These are phyloP conservation scores for Elaeis oleifera DNA, from an alignment of 202 grass and related monocot genomes.

Conservation along the genomic window DNA sequence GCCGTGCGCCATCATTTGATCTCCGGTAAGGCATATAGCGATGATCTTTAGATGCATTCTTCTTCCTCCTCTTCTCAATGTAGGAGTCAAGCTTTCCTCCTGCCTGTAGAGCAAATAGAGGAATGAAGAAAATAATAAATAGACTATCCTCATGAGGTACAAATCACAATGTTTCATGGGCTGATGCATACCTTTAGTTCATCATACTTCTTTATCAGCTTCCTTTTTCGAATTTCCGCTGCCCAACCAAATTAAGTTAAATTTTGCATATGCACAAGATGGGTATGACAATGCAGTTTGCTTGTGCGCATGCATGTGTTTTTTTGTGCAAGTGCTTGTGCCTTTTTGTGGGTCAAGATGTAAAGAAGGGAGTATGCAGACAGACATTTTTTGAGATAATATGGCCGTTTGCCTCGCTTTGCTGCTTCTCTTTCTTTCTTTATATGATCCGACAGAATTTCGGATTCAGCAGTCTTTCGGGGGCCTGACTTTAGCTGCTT, in stretches of 20 bases:
- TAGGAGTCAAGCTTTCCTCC: slow-evolving; percentile 71
- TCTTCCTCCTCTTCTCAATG: slow-evolving; percentile 72
- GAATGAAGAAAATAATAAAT: not conserved
- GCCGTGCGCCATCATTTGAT: slow-evolving; percentile 23
- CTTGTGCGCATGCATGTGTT: no score
- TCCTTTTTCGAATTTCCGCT: slow-evolving; percentile 84
- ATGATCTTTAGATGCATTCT: slow-evolving; percentile 94
- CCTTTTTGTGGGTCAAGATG: not conserved
- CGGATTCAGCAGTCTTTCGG: slow-evolving; percentile 55
- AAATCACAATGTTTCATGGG: not conserved
- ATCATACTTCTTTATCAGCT: slow-evolving; percentile 76
- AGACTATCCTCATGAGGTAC: not conserved
- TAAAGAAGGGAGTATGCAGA: not conserved
- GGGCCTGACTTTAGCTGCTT: slow-evolving; percentile 70
- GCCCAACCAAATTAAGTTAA: slow-evolving; percentile 30
- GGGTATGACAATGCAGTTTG: no score
- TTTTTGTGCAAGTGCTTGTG: no score
- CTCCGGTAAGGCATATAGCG: slow-evolving; percentile 80
- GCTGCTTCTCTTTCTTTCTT: slow-evolving; percentile 90
- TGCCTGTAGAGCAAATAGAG: slow-evolving; percentile 35
- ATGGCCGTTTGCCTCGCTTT: slow-evolving; percentile 61
- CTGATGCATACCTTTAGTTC: slow-evolving; percentile 65
- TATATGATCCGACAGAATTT: slow-evolving; percentile 68
- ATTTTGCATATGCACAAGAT: not conserved
- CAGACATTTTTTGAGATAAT: slow-evolving; percentile 91